Conservation (phyloP, 192 early-diverging fungal species). For the Coemansia sp. region DNA sequence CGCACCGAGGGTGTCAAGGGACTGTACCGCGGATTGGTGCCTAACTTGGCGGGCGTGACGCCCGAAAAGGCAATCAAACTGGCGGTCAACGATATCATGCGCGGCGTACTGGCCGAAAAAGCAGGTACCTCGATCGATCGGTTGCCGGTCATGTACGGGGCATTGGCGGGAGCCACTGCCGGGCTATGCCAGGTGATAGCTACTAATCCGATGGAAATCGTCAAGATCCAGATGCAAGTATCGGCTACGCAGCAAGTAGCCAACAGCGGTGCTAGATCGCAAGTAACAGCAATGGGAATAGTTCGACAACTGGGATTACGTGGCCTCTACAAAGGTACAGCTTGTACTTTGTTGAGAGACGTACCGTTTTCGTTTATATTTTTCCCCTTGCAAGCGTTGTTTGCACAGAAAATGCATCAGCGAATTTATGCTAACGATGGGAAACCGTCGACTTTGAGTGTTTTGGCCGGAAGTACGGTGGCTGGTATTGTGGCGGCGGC, state of each 20-base stretch:
- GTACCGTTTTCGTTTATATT: conserved; percentile 90
- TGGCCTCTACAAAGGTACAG: conserved; percentile 85
- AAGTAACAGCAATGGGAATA: conserved; percentile 67
- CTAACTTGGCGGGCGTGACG: conserved; percentile 89
- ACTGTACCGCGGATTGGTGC: conserved; percentile 91
- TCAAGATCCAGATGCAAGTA: conserved; percentile 94
- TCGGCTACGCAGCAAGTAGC: conserved; percentile 46
- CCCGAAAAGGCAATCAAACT: conserved; percentile 88
- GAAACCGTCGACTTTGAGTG: conserved; percentile 71
- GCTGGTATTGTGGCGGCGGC: conserved; percentile 93
- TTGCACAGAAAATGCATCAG: conserved; percentile 41
- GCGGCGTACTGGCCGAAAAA: conserved; percentile 69
- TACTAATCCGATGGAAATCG: conserved; percentile 90
- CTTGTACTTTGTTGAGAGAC: conserved; percentile 89
- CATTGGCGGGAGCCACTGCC: conserved; percentile 88
- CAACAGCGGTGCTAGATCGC: conserved; percentile 37
- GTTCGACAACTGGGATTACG: conserved; percentile 84
- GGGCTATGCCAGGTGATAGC: conserved; percentile 88
- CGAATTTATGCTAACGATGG: conserved; percentile 59
- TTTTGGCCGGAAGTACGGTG: conserved; percentile 92
- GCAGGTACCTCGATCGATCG: conserved; percentile 35
- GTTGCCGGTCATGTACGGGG: conserved; percentile 67
- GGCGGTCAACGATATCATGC: conserved; percentile 57
- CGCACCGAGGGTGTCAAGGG: conserved; percentile 84
- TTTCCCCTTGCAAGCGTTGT: conserved; percentile 63